Percentiles rank a stretch among this genome's conserved stretches.
These are phyloP conservation scores for Metschnikowia orientalis DNA, from an alignment of 805 yeast genomes.

Conservation along the genomic window DNA sequence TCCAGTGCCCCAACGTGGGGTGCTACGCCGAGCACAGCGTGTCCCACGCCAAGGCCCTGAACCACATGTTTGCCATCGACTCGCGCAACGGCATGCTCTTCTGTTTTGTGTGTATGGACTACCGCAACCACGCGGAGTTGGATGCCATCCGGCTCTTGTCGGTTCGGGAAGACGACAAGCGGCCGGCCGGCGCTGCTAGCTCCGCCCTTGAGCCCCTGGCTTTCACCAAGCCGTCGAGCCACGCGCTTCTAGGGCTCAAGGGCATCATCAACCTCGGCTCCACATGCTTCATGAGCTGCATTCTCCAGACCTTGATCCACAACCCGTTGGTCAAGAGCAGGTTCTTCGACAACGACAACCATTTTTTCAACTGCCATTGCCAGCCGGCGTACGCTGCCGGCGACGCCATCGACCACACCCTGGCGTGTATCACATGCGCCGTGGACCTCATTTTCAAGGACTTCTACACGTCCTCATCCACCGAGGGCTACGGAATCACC, in stretches of 20 bases:
- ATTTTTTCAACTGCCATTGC: slow-evolving; percentile 49
- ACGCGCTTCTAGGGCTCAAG: slow-evolving; percentile 70
- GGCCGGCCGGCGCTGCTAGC: slow-evolving; percentile 4
- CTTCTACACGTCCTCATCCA: slow-evolving; percentile 60
- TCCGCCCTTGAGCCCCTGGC: slow-evolving; percentile 7
- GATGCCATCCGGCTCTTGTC: slow-evolving; percentile 44
- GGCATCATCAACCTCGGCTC: slow-evolving; percentile 95
- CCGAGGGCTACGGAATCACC: slow-evolving; percentile 76
- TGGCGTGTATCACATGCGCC: slow-evolving; percentile 77
- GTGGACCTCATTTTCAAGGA: slow-evolving; percentile 72
- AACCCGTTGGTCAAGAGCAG: slow-evolving; percentile 81
- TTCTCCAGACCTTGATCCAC: slow-evolving; percentile 84
- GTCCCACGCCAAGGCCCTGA: slow-evolving; percentile 29
- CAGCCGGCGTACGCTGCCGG: slow-evolving; percentile 19
- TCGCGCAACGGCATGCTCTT: slow-evolving; percentile 62
- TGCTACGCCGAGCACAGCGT: slow-evolving; percentile 46
- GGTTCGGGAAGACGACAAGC: slow-evolving; percentile 1
- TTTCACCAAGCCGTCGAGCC: slow-evolving; percentile 39
- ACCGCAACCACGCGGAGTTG: slow-evolving; percentile 56
- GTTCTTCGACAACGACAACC: slow-evolving; percentile 67
- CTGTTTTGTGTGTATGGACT: slow-evolving; percentile 77
- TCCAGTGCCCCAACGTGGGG: slow-evolving; percentile 76
- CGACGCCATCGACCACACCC: slow-evolving; percentile 25
- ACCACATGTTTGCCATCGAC: slow-evolving; percentile 50
- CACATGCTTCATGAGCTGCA: slow-evolving; percentile 93